These are phyloP conservation scores for Corymbia citriodora DNA, from an alignment of 441 rosid species.

Conservation along the genomic window DNA sequence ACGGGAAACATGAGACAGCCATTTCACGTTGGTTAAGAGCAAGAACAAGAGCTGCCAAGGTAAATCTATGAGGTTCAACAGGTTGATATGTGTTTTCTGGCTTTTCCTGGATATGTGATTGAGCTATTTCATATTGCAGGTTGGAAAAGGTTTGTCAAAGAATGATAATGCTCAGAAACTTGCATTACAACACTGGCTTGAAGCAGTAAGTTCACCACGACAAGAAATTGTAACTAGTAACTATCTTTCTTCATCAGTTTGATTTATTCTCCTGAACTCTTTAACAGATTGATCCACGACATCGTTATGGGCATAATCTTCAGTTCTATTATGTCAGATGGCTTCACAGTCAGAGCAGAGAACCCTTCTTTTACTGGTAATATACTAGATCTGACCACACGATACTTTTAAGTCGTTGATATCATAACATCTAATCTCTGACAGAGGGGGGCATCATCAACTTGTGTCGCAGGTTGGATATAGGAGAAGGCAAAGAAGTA, in stretches of 20 bases:
- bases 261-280: not conserved
- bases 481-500: constrained; percentile 5
- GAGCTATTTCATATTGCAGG: constrained; percentile 24
- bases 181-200: constrained; percentile 95
- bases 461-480: not conserved
- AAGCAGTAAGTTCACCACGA: constrained; percentile 60
- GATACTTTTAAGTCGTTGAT: not conserved
- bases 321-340: constrained; percentile 78
- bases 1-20: constrained; percentile 87
- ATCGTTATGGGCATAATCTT: constrained; percentile 95
- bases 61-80: not conserved
- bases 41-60: constrained; percentile 91
- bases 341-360: constrained; percentile 77
- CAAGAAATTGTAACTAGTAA: constrained; percentile 1
- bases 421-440: not conserved
- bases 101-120: not conserved
- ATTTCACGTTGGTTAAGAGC: constrained; percentile 97
- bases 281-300: constrained; percentile 85
- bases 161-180: constrained; percentile 85
- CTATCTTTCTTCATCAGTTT: not conserved
- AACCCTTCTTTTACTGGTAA: constrained; percentile 98
- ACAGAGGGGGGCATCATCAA: not conserved
- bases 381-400: not conserved
- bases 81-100: not conserved
- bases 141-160: constrained; percentile 94